Base-by-base conservation (phyloP, 495 filamentous ascomycete genomes). In the Tetracladium setigerum region DNA sequence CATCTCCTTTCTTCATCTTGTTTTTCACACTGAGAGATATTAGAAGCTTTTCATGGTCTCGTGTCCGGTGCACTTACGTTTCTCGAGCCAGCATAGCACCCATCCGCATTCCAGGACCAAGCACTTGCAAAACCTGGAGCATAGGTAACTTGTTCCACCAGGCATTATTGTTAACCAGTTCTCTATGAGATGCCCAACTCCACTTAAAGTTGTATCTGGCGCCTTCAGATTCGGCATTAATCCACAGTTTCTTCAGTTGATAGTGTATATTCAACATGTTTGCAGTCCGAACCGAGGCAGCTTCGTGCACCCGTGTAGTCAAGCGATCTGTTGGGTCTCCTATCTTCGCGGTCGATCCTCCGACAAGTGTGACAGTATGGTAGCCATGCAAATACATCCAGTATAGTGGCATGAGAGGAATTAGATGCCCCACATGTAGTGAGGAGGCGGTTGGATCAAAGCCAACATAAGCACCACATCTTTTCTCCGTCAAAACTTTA, bases 391-490 rank as follows among this genome's bases (percentile, higher is more conserved):
- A 69, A 61, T 91, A 94, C 70, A 88, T 84, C 86, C 92, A 96
- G 49, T 89, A 91, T 22, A 96, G 65, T 1, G 88, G 81, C 92
- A 99, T 97, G 35, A 97, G 73, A 8, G 92, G 91, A 9, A 97
- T 67, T 46, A 99, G 78, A 63, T 99, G 89, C 27, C 92, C 92
- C 45, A 97, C 71, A 61, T 99, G 92, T 53, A 97, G 69, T 4
- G 90, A 95, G 19, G 78, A 74, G 3, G 91, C 94, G 0, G 94
- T 96, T 11, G 92, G 89, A 56, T 99, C 92, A 40, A 99, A 74
- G 47, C 92, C 92, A 33, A 85, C 84, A 59, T 99, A 99, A 41
- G 81, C 81, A 27, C 85, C 86, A 45, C 85, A 74, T 48, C 84
- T 72, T 58, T 82, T 83, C 31, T 70, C 62, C 6, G 74, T 82